Percentiles rank a stretch among this genome's conserved stretches.
These are phyloP conservation scores for Aegilops sharonensis DNA, from an alignment of 176 grass and related monocot genomes.

Conservation along the genomic window DNA sequence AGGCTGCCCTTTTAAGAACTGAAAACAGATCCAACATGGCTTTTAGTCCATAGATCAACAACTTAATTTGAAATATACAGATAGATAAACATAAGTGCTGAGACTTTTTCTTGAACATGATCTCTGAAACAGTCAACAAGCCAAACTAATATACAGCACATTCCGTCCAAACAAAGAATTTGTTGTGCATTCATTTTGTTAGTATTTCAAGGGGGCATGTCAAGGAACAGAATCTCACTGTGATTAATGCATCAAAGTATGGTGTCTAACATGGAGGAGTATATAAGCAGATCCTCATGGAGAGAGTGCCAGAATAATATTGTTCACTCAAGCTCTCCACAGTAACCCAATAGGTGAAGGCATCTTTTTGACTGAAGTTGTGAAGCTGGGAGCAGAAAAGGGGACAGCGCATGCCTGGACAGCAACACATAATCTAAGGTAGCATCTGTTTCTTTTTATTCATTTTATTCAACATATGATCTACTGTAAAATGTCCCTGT, in stretches of 20 bases:
- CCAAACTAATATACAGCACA: not conserved
- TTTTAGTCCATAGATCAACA: conserved; percentile 8
- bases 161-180: not conserved
- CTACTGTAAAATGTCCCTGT: not conserved
- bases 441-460: conserved; percentile 6
- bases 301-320: not conserved
- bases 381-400: not conserved
- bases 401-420: not conserved
- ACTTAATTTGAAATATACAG: conserved; percentile 27
- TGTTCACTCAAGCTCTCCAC: not conserved
- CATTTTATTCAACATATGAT: not conserved
- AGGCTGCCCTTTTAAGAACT: conserved; percentile 93
- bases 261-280: not conserved
- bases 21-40: conserved; percentile 33
- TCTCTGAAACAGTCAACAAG: not conserved
- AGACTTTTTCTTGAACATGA: not conserved
- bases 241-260: not conserved
- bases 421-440: not conserved
- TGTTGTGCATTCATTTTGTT: not conserved
- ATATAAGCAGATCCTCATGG: not conserved
- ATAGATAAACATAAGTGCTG: not conserved
- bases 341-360: not conserved
- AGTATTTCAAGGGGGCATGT: not conserved
- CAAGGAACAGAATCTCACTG: conserved; percentile 7
- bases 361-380: not conserved